phyloP scores from a whole-genome alignment of 352 stramenopile species.

The Saprolegnia parasitica region DNA sequence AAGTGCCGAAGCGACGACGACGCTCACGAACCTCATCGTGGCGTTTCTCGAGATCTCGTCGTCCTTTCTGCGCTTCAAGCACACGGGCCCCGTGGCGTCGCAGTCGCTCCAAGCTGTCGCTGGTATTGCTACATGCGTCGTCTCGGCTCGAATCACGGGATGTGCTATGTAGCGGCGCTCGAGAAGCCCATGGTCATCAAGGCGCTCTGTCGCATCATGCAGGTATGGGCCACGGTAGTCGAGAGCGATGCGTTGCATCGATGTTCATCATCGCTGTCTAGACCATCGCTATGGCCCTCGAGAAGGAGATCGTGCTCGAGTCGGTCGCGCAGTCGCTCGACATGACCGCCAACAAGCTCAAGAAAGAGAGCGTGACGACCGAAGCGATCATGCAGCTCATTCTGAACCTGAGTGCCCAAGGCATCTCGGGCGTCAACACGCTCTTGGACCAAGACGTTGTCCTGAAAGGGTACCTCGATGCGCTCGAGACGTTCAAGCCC shows the following conservation, averaged over 20 bases:
- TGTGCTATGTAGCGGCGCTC: background rate
- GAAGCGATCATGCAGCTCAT: constrained; percentile 10
- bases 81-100: constrained; percentile 4
- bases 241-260: background rate
- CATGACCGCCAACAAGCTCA: constrained; percentile 9
- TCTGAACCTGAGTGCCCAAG: background rate
- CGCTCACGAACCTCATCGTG: constrained; percentile 13
- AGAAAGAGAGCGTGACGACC: constrained; percentile 16
- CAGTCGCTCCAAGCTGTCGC: constrained; percentile 6
- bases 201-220: constrained; percentile 5
- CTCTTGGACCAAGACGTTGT: constrained; percentile 15
- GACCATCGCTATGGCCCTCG: background rate
- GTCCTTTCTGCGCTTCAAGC: constrained; percentile 10
- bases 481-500: constrained; percentile 2
- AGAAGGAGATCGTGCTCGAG: background rate
- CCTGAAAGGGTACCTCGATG: background rate
- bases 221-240: background rate
- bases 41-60: constrained; percentile 13
- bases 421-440: constrained; percentile 2
- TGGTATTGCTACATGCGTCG: background rate
- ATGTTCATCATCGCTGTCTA: background rate
- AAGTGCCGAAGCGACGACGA: background rate
- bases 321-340: constrained; percentile 20
- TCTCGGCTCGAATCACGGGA: background rate
- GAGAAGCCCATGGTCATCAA: constrained; percentile 22